Evolutionary conservation across 2,329 filamentous ascomycete genomes (phyloP), one percentile per base, ranked within the genome.

Genomic region (Trichophyton verrucosum): DNA sequence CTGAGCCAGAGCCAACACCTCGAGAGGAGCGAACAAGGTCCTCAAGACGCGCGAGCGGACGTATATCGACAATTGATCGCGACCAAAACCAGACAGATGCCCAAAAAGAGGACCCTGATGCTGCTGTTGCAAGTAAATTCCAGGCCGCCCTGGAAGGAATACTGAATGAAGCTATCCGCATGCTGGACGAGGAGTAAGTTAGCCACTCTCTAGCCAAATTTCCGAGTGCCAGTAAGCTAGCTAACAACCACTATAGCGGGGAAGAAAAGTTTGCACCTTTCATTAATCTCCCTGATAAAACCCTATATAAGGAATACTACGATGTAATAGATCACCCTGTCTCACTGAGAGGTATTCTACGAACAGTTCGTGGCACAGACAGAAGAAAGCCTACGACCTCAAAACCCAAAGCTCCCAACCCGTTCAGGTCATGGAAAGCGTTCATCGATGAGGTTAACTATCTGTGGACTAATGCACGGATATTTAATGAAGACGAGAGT

Each of bases 401-500:
- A 9, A 72, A 76, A 7, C 71, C 75, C 27, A 86, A 86, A 57
- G 85, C 90, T 56, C 15, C 49, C 6, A 8, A 20, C 9, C 4
- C 17, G 13, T 89, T 91, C 74, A 91, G 89, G 71, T 87, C 78
- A 58, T 96, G 91, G 91, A 81, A 85, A 61, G 81, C 85, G 0
- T 89, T 96, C 65, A 89, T 90, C 71, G 85, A 91, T 60, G 88
- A 88, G 68, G 81, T 89, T 11, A 88, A 85, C 67, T 80, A 89
- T 59, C 85, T 96, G 49, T 96, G 91, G 91, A 82, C 81, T 57
- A 96, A 96, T 72, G 90, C 91, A 0, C 87, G 85, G 68, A 86
- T 86, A 62, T 96, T 92, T 77, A 96, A 96, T 66, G 89, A 96
- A 72, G 91, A 96, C 69, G 88, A 87, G 3, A 96, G 91, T 68